Conservation (phyloP, 75 land plant species). For the Pseudotsuga menziesii region DNA sequence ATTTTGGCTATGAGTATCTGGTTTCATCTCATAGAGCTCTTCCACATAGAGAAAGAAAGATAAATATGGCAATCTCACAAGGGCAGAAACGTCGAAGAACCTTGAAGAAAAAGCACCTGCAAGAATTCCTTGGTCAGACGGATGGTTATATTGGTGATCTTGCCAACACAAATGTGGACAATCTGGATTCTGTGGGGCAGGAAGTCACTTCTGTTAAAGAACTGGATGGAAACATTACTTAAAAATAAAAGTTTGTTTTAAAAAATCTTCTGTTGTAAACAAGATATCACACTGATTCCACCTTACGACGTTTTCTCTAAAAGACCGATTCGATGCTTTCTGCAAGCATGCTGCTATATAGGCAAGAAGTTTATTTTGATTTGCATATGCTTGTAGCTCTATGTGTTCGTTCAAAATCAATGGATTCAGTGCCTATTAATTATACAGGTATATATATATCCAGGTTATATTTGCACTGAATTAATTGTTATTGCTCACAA, state of each 20-base stretch:
- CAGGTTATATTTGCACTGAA: too few species aligned
- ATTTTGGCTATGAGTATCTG: neutral
- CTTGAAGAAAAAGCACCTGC: conserved; percentile 1
- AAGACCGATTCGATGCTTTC: too few species aligned
- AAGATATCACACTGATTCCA: neutral
- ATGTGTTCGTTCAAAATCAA: neutral
- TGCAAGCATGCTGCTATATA: too few species aligned
- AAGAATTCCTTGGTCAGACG: neutral
- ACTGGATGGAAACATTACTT: neutral
- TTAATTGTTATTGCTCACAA: too few species aligned
- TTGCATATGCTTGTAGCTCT: neutral
- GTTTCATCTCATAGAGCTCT: neutral
- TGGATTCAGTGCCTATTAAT: conserved; percentile 3
- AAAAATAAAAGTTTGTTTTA: neutral
- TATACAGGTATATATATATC: too few species aligned
- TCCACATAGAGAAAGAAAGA: neutral
- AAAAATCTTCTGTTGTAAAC: neutral
- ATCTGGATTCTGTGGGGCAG: too few species aligned
- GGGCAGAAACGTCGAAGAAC: neutral
- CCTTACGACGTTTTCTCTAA: too few species aligned
- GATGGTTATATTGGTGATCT: neutral
- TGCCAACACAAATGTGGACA: neutral
- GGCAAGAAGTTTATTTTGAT: too few species aligned
- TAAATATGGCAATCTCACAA: neutral
- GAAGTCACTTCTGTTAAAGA: neutral